Conservation (phyloP, 2,329 filamentous ascomycete genomes). For the Trichoderma simmonsii region DNA sequence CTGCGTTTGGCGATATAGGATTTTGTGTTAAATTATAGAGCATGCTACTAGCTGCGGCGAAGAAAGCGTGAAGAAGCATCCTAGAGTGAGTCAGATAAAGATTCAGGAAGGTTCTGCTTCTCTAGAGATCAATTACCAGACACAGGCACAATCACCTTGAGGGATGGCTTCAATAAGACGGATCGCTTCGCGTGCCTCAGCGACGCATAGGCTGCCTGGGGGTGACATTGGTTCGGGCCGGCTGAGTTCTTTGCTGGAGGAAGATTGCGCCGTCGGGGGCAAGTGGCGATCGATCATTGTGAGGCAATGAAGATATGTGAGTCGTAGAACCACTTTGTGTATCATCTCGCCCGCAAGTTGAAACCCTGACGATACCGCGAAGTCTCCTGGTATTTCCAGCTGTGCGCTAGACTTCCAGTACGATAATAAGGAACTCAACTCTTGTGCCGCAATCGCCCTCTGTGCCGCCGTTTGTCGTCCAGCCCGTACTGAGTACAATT, state of each 20-base stretch:
- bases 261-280: neutral
- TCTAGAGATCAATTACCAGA: neutral
- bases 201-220: neutral
- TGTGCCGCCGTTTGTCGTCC: neutral
- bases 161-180: neutral
- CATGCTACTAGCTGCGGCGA: constrained; percentile 1
- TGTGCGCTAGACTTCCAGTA: constrained; percentile 9
- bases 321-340: neutral
- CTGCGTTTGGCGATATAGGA: neutral
- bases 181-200: neutral
- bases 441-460: constrained; percentile 5
- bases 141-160: constrained; percentile 3
- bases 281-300: constrained; percentile 7
- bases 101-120: neutral
- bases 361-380: neutral
- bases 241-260: neutral
- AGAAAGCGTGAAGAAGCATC: constrained; percentile 11
- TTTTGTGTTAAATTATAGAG: neutral
- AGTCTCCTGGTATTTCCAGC: neutral
- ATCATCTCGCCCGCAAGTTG: constrained; percentile 8
- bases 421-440: constrained; percentile 1
- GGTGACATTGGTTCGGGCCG: neutral
- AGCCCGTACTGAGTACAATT: neutral
- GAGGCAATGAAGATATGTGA: constrained; percentile 10
- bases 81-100: neutral